Evolutionary conservation across 192 early-diverging fungal genomes (phyloP).

Genomic region (Spinellus fusiger): DNA sequence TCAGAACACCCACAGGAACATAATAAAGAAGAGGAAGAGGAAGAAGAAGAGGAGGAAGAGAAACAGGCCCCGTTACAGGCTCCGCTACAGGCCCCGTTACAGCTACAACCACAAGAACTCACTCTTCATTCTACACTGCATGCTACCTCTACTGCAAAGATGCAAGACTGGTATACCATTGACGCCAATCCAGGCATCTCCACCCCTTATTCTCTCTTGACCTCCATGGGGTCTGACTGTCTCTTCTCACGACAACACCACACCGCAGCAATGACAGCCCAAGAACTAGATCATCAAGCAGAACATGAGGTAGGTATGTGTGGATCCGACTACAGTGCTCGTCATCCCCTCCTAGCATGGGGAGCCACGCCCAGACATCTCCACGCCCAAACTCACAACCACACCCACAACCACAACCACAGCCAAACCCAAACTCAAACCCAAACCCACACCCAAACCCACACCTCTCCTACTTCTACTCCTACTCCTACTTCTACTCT

Average conservation of each 20-base stretch:
- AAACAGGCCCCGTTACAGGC: neutral
- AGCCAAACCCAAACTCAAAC: neutral
- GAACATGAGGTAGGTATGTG: neutral
- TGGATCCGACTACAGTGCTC: no score
- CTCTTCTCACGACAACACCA: neutral
- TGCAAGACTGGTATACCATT: slow-evolving; percentile 13
- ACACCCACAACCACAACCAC: neutral
- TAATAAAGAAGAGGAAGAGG: no score
- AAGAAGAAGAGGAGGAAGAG: no score
- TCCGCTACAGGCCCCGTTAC: no score
- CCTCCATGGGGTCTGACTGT: neutral
- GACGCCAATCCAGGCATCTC: slow-evolving; percentile 16
- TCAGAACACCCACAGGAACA: no score
- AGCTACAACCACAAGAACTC: neutral
- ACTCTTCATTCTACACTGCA: neutral
- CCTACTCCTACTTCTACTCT: no score
- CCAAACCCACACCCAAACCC: no score
- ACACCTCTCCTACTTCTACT: no score
- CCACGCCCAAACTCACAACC: no score
- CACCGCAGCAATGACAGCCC: neutral
- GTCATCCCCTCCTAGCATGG: no score
- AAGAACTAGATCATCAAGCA: neutral
- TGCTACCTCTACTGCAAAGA: slow-evolving; percentile 7
- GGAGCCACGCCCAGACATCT: no score
- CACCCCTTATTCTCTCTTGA: slow-evolving; percentile 8